A percentile compares a stretch with the other conserved stretches of the same genome.
These are phyloP conservation scores for Graphiopsis chlorocephala DNA, from an alignment of 2,329 filamentous ascomycete genomes.

Conservation along the genomic window DNA sequence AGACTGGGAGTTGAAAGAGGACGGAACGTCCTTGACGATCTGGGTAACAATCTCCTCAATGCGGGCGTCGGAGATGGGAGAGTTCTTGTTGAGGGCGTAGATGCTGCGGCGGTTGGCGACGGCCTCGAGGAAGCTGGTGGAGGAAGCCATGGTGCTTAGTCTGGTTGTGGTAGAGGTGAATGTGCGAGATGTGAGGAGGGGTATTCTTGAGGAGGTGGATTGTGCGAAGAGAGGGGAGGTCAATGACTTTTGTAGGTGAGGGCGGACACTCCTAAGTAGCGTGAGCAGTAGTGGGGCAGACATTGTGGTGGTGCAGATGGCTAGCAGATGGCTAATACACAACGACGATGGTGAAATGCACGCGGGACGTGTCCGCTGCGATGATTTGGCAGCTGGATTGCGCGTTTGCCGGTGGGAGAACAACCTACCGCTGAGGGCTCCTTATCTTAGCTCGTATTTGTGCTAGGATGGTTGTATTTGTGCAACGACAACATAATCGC, in stretches of 20 bases:
- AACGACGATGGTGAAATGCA: neutral
- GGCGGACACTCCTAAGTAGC: neutral
- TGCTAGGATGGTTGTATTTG: neutral
- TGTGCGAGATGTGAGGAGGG: neutral
- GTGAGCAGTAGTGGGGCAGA: slow-evolving; percentile 13
- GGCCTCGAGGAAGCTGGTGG: slow-evolving; percentile 56
- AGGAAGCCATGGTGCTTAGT: slow-evolving; percentile 36
- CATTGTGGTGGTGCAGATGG: slow-evolving; percentile 1
- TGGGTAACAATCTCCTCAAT: slow-evolving; percentile 61
- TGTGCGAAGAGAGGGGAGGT: neutral
- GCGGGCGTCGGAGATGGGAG: slow-evolving; percentile 67
- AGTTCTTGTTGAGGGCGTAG: slow-evolving; percentile 52
- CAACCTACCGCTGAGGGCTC: neutral
- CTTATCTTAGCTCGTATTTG: neutral
- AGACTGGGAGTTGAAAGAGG: slow-evolving; percentile 85
- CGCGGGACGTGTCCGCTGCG: neutral
- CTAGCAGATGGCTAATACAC: neutral
- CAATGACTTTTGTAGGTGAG: slow-evolving; percentile 5
- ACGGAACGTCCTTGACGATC: slow-evolving; percentile 67
- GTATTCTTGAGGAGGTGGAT: neutral
- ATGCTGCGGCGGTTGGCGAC: slow-evolving; percentile 65
- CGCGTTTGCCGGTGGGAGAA: neutral
- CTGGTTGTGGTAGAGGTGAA: slow-evolving; percentile 17
- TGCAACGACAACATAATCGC: neutral
- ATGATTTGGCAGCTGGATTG: neutral